phyloP scores from a whole-genome alignment of 2,329 filamentous ascomycete species.

The Grosmannia penicillata region DNA sequence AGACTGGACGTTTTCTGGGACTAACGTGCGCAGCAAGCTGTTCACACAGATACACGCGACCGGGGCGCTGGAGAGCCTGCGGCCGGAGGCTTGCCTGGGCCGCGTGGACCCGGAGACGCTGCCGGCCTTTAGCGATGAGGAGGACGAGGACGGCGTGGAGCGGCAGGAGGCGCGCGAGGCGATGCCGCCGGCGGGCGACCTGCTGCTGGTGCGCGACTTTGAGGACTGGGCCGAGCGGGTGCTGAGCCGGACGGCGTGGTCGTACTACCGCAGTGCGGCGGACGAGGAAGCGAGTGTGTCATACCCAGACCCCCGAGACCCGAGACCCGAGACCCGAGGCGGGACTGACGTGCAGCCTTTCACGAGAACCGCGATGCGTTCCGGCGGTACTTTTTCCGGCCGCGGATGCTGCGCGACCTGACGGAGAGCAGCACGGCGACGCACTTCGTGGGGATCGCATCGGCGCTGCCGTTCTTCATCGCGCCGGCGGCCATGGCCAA shows the following conservation, averaged over 20 bases:
- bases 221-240: constrained; percentile 4
- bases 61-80: constrained; percentile 1
- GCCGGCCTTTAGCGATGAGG: background rate
- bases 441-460: constrained; percentile 2
- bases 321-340: background rate
- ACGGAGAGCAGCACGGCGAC: constrained; percentile 2
- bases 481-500: constrained; percentile 10
- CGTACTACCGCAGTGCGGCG: constrained; percentile 6
- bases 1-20: background rate
- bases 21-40: constrained; percentile 1
- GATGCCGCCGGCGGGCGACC: constrained; percentile 2
- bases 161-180: constrained; percentile 1
- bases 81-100: background rate
- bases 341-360: background rate
- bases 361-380: constrained; percentile 4
- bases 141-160: constrained; percentile 1
- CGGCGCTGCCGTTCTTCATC: constrained; percentile 9
- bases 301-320: too few relatives aligned
- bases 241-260: constrained; percentile 3
- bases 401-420: constrained; percentile 7
- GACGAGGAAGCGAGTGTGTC: constrained; percentile 2
- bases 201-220: constrained; percentile 5
- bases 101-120: background rate
- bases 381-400: constrained; percentile 9
- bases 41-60: constrained; percentile 3